Base-by-base conservation (phyloP, 208 protist genomes). In the Acanthamoeba polyphaga region DNA sequence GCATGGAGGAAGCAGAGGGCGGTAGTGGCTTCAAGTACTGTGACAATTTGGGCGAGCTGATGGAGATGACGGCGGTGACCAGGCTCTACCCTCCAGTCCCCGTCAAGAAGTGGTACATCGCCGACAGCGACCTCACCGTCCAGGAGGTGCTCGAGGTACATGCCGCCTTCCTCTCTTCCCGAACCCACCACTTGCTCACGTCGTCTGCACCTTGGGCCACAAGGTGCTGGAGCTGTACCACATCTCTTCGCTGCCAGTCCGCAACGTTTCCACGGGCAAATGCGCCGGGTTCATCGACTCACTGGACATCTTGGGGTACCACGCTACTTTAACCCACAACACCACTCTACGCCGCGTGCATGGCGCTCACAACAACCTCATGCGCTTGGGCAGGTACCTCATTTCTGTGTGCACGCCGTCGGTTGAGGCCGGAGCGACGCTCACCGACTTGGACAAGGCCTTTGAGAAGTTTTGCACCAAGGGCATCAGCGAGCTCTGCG, bases 281-380 rank as follows among this genome's bases (percentile, higher is more conserved):
- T 91, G 85, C 34, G 85, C 38, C 27, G 85, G 85, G 10, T 91
- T 91, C 58, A 70, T 91, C 19, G 85, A 91, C 85, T 10, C 85
- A 5, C 55, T 91, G 29, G 85, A 91, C 55, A 19, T 91, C 19
- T 29, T 91, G 17, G 85, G 49, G 34, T 91, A 91, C 76, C 22
- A 0, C 38, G 34, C 13, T 85, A 27, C 24, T 58, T n/a, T n/a
- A n/a, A n/a, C n/a, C n/a, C 76, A 29, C n/a, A 2, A 51, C 2
- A 5, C 34, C 27, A 13, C 19, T 62, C 19, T 12, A 62, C 58
- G 12, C 19, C 22, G 24, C 19, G 58, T 13, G 58, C 12, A 5
- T 15, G 58, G 19, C 58, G 12, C 58, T 49, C 3, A 49, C 5
- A 49, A 62, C 58, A 62, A 62, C 60, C 3, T 27, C 27, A 68